A percentile compares a stretch with the other conserved stretches of the same genome.
These are phyloP conservation scores for Eurotiales sp. DNA, from an alignment of 2,329 filamentous ascomycete species.

Conservation along the genomic window DNA sequence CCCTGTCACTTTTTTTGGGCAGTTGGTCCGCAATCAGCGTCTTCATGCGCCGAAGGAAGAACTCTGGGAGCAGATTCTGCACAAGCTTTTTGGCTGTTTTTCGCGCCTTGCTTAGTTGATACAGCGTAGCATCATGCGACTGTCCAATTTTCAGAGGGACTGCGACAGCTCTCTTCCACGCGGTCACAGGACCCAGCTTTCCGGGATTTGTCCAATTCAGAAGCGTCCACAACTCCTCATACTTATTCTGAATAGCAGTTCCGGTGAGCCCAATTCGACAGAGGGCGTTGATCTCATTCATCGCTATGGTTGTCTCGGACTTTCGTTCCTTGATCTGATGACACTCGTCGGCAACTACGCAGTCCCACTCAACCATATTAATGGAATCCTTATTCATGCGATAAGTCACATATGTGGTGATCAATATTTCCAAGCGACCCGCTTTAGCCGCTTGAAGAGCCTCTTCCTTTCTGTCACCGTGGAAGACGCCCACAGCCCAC, in stretches of 20 bases:
- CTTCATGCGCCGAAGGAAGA: constrained; percentile 92
- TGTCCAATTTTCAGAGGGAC: constrained; percentile 81
- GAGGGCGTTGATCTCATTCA: constrained; percentile 85
- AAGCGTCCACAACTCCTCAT: constrained; percentile 94
- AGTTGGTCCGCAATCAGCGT: constrained; percentile 85
- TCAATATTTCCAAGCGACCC: constrained; percentile 81
- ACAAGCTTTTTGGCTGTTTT: constrained; percentile 81
- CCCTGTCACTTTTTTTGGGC: constrained; percentile 88
- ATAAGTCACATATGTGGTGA: constrained; percentile 93
- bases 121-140: constrained; percentile 82
- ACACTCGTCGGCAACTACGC: constrained; percentile 90
- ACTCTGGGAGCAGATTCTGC: constrained; percentile 78
- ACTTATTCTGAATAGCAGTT: constrained; percentile 96
- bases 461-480: constrained; percentile 68
- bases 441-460: constrained; percentile 68
- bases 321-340: constrained; percentile 78
- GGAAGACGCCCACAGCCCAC: constrained; percentile 84
- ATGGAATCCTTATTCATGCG: constrained; percentile 68
- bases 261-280: constrained; percentile 92
- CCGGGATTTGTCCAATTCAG: constrained; percentile 96
- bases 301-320: constrained; percentile 75
- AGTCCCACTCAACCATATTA: constrained; percentile 89
- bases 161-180: constrained; percentile 76
- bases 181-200: constrained; percentile 59
- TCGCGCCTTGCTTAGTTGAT: constrained; percentile 75